phyloP scores from a whole-genome alignment of 441 rosid genomes.

The Pelargonium citronellum region DNA sequence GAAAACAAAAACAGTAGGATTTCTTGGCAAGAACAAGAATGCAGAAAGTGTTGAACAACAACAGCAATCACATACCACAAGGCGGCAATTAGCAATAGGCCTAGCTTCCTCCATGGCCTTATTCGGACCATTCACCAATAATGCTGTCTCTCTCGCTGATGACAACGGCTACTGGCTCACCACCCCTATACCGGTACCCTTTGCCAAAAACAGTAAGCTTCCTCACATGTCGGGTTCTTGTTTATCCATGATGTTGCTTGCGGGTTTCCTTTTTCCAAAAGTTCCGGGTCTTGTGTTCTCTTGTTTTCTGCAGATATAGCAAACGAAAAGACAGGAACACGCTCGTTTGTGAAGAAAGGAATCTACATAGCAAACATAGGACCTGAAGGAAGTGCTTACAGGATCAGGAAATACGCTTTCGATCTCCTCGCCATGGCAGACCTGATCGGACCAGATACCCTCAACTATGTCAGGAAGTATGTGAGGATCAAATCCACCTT shows the following conservation, averaged over 20 bases:
- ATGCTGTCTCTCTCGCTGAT: slow-evolving; percentile 45
- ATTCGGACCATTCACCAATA: slow-evolving; percentile 10
- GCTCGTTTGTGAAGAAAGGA: slow-evolving; percentile 65
- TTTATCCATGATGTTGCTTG: no score
- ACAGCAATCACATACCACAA: slow-evolving; percentile 31
- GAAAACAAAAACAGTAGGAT: slow-evolving; percentile 25
- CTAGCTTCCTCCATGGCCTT: slow-evolving; percentile 48
- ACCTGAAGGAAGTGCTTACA: slow-evolving; percentile 47
- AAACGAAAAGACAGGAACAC: slow-evolving; percentile 68
- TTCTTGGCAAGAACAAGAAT: slow-evolving; percentile 22
- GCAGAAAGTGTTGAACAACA: slow-evolving; percentile 17
- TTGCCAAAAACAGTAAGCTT: slow-evolving; percentile 62
- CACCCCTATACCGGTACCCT: slow-evolving; percentile 55
- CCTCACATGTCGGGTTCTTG: neutral
- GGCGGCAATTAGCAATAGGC: slow-evolving; percentile 51
- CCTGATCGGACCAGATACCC: slow-evolving; percentile 69
- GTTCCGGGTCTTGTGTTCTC: slow-evolving; percentile 1
- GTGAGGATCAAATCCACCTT: slow-evolving; percentile 68
- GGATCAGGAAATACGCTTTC: slow-evolving; percentile 68
- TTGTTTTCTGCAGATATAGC: slow-evolving; percentile 40
- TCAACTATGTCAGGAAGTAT: slow-evolving; percentile 70
- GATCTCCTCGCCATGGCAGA: slow-evolving; percentile 83
- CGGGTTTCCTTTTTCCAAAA: neutral
- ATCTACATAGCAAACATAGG: slow-evolving; percentile 61
- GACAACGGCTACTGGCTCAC: slow-evolving; percentile 69